Base-by-base conservation (phyloP, 306 rosid species). In the Dryas drummondii region DNA sequence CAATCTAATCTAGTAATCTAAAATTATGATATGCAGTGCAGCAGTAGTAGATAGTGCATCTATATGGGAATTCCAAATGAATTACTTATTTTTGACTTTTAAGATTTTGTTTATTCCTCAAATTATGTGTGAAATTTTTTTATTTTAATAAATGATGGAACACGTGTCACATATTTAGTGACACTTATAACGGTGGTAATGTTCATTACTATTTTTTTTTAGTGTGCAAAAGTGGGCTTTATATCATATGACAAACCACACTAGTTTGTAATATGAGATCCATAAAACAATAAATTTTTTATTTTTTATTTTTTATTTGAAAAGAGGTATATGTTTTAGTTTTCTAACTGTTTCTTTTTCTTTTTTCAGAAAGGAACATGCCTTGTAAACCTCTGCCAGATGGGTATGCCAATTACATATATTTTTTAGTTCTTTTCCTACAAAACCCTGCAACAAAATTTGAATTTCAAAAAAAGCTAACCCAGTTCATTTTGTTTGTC, bases 51-150 rank as follows among this genome's bases (percentile, higher is more conserved):
- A 48, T 7, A 78, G 37, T 32, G 37, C 37, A 32, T 81, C 41
- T 13, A 71, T 61, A 17, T 51, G 72, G 77, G 4, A 72, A 58
- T 83, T 77, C 87, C 77, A 73, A 77, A 81, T 84, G 76, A 48
- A n/a, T 58, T 10, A 58, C 16, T 9, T 22, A 3, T 27, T 26
- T 3, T 58, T 27, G 32, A 7, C 44, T 26, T 9, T 62, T 40
- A 15, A 40, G 49, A 40, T 45, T 71, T 11, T 72, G 56, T 47
- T 26, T 72, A n/a, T n/a, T 58, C 16, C 8, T 45, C 72, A 27
- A 13, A 8, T 60, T 60, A 60, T 2, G 1, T 27, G 42, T 62
- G 19, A 5, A 15, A 27, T 16, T 26, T 58, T 10, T 26, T 15
- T 26, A 26, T 58, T 58, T 58, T 26, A 14, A 41, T 55, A 41